Evolutionary conservation across 2,329 filamentous ascomycete species (phyloP), one percentile per base, ranked within the genome.

Genomic region (Aspergillus proliferans): DNA sequence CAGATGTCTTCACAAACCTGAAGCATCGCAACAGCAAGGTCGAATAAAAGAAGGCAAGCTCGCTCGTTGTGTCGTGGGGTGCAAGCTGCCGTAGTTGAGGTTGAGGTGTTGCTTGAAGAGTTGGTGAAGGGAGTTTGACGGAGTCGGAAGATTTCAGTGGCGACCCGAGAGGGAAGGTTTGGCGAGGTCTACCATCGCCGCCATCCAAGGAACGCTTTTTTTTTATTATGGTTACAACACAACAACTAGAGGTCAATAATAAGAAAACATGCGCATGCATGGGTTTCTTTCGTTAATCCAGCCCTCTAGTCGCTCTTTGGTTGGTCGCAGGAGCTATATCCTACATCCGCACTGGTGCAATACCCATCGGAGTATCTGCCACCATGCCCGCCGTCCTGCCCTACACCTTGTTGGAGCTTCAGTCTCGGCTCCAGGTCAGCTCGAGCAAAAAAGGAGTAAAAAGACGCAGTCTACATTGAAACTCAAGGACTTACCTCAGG

Each of bases 401-500:
- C 43, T 55, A 47, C 58, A 52, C 34, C 40, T 58, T 45, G 56
- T 58, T 46, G 56, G 52, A 40, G 46, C 46, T 46, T 51, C 51
- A 47, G 45, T 46, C 46, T 47, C 52, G 36, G 48, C 41, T 43
- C 43, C 57, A 21, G 47, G 15, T 43, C 26, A 30, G 26, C 18
- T 53, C 21, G 48, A 55, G 26, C 40, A 51, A 39, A 55, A 55
- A 43, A 60, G 67, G 56, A 58, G 61, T 39, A 68, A 68, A 43
- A 73, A 70, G 57, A 69, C 63, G 1, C 62, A 65, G 47, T 58
- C 68, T 3, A 67, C 64, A 0, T 55, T 66, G 22, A 73, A 71
- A 41, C 56, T 75, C 21, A 70, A 75, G 51, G 72, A 79, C 22
- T 68, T 84, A 26, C 79, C 78, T 4, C 82, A 85, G 63, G 81